These are phyloP conservation scores for Exophiala dermatitidis DNA, from an alignment of 2,329 filamentous ascomycete species.

Conservation along the genomic window DNA sequence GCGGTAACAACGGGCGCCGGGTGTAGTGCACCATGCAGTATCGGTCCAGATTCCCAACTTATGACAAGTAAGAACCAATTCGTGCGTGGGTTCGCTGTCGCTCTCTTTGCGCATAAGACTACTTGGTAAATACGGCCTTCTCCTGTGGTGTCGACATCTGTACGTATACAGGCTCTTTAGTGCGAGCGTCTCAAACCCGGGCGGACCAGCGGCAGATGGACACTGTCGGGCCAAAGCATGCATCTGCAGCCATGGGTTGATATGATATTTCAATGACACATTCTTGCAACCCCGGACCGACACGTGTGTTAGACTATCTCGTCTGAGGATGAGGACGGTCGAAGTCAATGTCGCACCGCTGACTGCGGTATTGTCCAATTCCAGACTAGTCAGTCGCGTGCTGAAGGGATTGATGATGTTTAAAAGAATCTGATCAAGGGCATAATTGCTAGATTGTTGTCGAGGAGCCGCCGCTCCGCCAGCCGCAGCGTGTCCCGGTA, in stretches of 20 bases:
- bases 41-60: constrained; percentile 55
- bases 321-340: constrained; percentile 48
- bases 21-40: constrained; percentile 55
- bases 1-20: constrained; percentile 50
- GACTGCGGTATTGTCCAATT: constrained; percentile 56
- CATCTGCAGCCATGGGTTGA: constrained; percentile 51
- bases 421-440: constrained; percentile 52
- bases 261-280: constrained; percentile 58
- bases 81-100: constrained; percentile 54
- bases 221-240: constrained; percentile 33
- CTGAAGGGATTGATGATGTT: constrained; percentile 51
- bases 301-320: constrained; percentile 51
- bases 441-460: constrained; percentile 51
- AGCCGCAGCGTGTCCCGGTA: constrained; percentile 24
- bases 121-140: constrained; percentile 52
- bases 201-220: constrained; percentile 5
- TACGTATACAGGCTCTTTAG: constrained; percentile 56
- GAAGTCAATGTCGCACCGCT: constrained; percentile 51
- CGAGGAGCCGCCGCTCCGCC: background rate
- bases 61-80: constrained; percentile 53
- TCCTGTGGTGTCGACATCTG: constrained; percentile 55
- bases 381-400: constrained; percentile 49
- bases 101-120: constrained; percentile 51
- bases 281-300: constrained; percentile 58
- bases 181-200: constrained; percentile 43